Evolutionary conservation across 1,139 yeast species (phyloP).

Genomic region (Pichia sp.): DNA sequence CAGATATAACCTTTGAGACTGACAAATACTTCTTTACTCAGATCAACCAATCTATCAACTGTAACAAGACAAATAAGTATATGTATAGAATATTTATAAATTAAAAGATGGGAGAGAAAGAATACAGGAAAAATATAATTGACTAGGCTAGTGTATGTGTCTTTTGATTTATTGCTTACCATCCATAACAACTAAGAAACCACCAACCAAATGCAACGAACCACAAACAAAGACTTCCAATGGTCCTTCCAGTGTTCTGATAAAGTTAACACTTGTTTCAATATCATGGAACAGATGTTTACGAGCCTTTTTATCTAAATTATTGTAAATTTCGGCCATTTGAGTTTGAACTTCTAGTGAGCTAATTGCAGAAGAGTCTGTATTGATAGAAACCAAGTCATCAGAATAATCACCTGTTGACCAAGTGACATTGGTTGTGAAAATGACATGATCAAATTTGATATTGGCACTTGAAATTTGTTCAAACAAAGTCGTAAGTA

Average conservation of each 20-base stretch:
- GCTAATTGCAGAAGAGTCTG: constrained; percentile 69
- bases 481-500: constrained; percentile 47
- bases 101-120: too few species aligned
- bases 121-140: too few species aligned
- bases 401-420: constrained; percentile 69
- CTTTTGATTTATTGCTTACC: constrained; percentile 13
- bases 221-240: constrained; percentile 89
- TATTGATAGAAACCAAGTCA: constrained; percentile 80
- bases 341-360: constrained; percentile 72
- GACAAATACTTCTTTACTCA: too few species aligned
- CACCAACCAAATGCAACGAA: constrained; percentile 90
- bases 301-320: constrained; percentile 36
- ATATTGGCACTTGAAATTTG: constrained; percentile 28
- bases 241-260: constrained; percentile 36
- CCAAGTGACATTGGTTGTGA: constrained; percentile 92
- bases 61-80: too few species aligned
- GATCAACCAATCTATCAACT: too few species aligned
- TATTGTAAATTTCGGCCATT: constrained; percentile 62
- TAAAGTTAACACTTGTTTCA: constrained; percentile 59
- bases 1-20: too few species aligned
- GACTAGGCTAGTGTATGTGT: too few species aligned
- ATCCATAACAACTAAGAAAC: constrained; percentile 78
- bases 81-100: too few species aligned
- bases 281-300: constrained; percentile 63
- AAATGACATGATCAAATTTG: constrained; percentile 65